Evolutionary conservation across 352 stramenopile genomes (phyloP), one percentile per base, ranked within the genome.

Genomic region (Thraustotheca clavata): DNA sequence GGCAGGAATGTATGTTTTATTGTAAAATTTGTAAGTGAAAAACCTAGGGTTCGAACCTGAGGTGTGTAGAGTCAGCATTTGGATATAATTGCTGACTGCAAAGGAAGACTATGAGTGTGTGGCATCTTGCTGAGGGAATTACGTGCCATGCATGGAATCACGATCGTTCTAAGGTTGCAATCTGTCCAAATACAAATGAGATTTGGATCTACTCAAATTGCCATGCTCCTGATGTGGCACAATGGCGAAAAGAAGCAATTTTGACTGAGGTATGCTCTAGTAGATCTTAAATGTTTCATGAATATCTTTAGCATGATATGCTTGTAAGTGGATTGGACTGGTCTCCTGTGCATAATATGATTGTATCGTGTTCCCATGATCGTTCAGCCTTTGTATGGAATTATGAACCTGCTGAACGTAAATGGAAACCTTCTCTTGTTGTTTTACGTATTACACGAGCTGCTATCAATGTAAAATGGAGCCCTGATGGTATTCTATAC

Each of bases 321-420:
- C 46, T 97, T 33, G 92, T 98, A 59, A 85, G 76, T 59, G 88
- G 87, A 0, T 71, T 98, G 59, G 92, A 97, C 73, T 98, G 93
- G 93, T 96, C 82, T 20, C 84, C 86, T 1, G 86, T 93, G 59
- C 90, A 89, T 49, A 94, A 98, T 74, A 87, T 95, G 74, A 85
- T 98, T 31, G 93, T 98, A 33, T 97, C 91, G 26, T 97, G 91
- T 76, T 96, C 87, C 43, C 93, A 98, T 69, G 93, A 98, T 71
- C 86, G 91, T 48, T 96, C 94, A 57, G 92, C 93, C 32, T 98
- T 98, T 57, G 93, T 98, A 35, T 98, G 93, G 93, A 95, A 87
- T 40, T 97, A 88, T 65, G 86, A 96, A 29, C 59, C 75, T 14
- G 71, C 79, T n/a, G 85, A 85, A 52, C 79, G 83, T 27, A 76